Evolutionary conservation across 371 early-diverging fungal species (phyloP), one percentile per base, ranked within the genome.

Genomic region (Mortierella polycephala): DNA sequence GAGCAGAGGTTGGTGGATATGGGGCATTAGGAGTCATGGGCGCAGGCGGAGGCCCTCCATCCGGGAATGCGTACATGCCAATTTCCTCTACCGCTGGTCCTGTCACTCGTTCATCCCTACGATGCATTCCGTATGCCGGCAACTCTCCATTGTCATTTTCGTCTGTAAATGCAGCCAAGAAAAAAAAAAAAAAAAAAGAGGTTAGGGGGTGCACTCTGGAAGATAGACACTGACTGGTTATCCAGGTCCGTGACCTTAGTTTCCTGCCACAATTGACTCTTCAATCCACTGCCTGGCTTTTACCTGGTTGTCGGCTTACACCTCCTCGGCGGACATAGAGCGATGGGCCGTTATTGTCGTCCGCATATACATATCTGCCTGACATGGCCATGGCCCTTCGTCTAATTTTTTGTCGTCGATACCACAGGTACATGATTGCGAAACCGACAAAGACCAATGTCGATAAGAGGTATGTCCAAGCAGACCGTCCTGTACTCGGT

Each of bases 1-100:
- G 60, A 14, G 16, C 21, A 2, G 11, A 11, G 39, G 42, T 20
- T n/a, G 60, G 41, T n/a, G 56, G 50, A 23, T 18, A 13, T 16
- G 16, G 37, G 59, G 7, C 18, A 44, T 46, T 49, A 11, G 56
- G n/a, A 16, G 21, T 7, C 46, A 30, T 50, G 39, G 1, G 57
- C 21, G 46, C 44, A 13, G 64, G 63, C 18, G 41, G 64, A 18
- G 69, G 52, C 12, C 57, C 16, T 20, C n/a, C 68, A 40, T 20
- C 58, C 13, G 69, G 14, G 59, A 67, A 76, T 14, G 64, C 41
- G 45, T 76, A 76, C 77, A 76, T 76, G 58, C 71, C 72, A 58
- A 76, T 76, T 21, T 71, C 71, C 30, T 76, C 77, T 45, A 72
- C 47, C 16, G 67, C 72, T n/a, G 61, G 68, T 57, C 68, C 77